Conservation (phyloP, 2,329 filamentous ascomycete species). For the Peltaster fructicola region DNA sequence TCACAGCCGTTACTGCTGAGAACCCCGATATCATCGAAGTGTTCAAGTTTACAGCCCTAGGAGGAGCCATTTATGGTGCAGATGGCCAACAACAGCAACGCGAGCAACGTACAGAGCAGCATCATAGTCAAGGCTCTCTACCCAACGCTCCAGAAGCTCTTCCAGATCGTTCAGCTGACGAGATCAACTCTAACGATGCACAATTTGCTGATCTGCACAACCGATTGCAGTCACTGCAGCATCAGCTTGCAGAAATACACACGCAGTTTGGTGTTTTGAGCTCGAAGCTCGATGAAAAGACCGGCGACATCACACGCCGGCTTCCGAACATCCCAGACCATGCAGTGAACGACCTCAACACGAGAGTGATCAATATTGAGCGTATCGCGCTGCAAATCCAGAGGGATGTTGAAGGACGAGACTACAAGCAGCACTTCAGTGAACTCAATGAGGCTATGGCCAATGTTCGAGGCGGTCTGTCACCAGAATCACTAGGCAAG, state of each 20-base stretch:
- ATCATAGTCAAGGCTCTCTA: slow-evolving; percentile 16
- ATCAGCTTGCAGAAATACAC: slow-evolving; percentile 48
- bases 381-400: slow-evolving; percentile 31
- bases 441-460: slow-evolving; percentile 37
- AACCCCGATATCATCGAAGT: slow-evolving; percentile 89
- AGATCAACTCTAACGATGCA: slow-evolving; percentile 27
- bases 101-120: slow-evolving; percentile 13
- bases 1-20: slow-evolving; percentile 77
- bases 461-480: slow-evolving; percentile 35
- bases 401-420: slow-evolving; percentile 37
- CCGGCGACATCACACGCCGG: slow-evolving; percentile 35
- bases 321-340: too few relatives aligned
- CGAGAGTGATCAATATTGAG: slow-evolving; percentile 30
- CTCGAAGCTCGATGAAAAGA: slow-evolving; percentile 36
- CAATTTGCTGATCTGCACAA: slow-evolving; percentile 78
- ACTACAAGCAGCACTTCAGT: slow-evolving; percentile 37
- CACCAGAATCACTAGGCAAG: slow-evolving; percentile 30
- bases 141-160: slow-evolving; percentile 25
- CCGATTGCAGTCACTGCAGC: slow-evolving; percentile 56
- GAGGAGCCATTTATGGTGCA: slow-evolving; percentile 17
- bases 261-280: slow-evolving; percentile 36
- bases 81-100: slow-evolving; percentile 16
- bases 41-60: slow-evolving; percentile 66
- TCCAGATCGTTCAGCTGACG: slow-evolving; percentile 16
- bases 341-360: too few relatives aligned